These are phyloP conservation scores for Saccharomycopsis capsularis DNA, from an alignment of 805 yeast genomes.

Conservation along the genomic window DNA sequence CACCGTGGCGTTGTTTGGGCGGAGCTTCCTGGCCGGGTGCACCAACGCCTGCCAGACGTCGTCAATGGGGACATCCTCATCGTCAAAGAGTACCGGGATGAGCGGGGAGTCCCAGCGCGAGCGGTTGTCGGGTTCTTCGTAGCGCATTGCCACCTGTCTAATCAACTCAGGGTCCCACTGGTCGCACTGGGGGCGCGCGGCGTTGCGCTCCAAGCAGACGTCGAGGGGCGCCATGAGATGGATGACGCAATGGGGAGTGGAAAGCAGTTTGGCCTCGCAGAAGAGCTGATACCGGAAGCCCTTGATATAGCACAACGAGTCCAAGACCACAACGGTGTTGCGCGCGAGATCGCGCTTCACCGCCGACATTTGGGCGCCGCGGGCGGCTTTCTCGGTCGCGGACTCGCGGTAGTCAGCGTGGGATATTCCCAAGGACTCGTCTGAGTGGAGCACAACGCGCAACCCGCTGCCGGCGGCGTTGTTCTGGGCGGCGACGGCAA, in stretches of 20 bases:
- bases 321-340: slow-evolving; percentile 71
- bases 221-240: slow-evolving; percentile 68
- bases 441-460: slow-evolving; percentile 64
- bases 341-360: slow-evolving; percentile 74
- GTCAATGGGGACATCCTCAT: slow-evolving; percentile 46
- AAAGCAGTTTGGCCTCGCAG: slow-evolving; percentile 83
- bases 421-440: slow-evolving; percentile 66
- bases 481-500: slow-evolving; percentile 33
- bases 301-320: slow-evolving; percentile 82
- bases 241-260: slow-evolving; percentile 76
- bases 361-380: slow-evolving; percentile 83
- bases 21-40: slow-evolving; percentile 31
- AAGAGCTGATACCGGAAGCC: slow-evolving; percentile 92
- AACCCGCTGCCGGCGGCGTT: slow-evolving; percentile 45
- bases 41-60: slow-evolving; percentile 61
- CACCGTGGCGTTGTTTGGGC: slow-evolving; percentile 81
- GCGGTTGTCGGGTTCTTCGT: slow-evolving; percentile 85
- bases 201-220: slow-evolving; percentile 49
- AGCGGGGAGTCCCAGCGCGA: slow-evolving; percentile 94
- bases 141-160: slow-evolving; percentile 68
- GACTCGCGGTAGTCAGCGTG: slow-evolving; percentile 68
- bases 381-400: slow-evolving; percentile 65
- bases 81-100: slow-evolving; percentile 54
- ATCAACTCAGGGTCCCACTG: slow-evolving; percentile 64
- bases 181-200: slow-evolving; percentile 27